Base-by-base conservation (phyloP, 139 green algal genomes). In the Coccomyxa sp. region DNA sequence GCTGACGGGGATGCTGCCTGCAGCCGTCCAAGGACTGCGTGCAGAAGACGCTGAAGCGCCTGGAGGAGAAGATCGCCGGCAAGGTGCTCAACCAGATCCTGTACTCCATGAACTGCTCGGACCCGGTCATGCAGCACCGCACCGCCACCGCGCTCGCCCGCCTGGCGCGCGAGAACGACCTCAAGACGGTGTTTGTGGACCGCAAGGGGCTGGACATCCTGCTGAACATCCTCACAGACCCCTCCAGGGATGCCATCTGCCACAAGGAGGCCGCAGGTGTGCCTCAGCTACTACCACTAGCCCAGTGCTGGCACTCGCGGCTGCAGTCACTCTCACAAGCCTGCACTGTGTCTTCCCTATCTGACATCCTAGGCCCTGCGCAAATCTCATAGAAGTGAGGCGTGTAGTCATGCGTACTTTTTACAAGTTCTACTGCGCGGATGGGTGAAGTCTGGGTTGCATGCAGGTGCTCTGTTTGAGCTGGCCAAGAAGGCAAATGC, bases 1-100 rank as follows among this genome's bases (percentile, higher is more conserved):
- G n/a, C n/a, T n/a, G n/a, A 16, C 44, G 44, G 64, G 27, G 27
- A 10, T 10, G 64, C n/a, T 34, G 58, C 7, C 14, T 75, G 34
- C 90, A 95, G 85, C 78, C 89, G n/a, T 90, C 80, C 35, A 89
- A 96, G 84, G 95, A 98, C 79, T 99, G 96, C 82, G 91, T 99
- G 1, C 87, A 97, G 78, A 99, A 98, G 88, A 99, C 94, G 16
- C 88, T 98, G 33, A 97, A 96, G 71, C 86, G 95, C 41, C 88
- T 99, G 79, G 90, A 97, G 86, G 89, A 97, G 58, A 98, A 97
- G 82, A 81, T 95, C 24, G 58, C 81, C 40, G 41, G 70, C 74
- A 78, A 78, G 27, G 84, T 90, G 34, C 81, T 92, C 72, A 84
- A 85, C 50, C 91, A 95, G 69, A 85, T 94, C 8, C 78, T 95